Percentiles rank a stretch among this genome's conserved stretches.
Conservation (phyloP, 495 filamentous ascomycete genomes). For the Astrocystis sublimbata region DNA sequence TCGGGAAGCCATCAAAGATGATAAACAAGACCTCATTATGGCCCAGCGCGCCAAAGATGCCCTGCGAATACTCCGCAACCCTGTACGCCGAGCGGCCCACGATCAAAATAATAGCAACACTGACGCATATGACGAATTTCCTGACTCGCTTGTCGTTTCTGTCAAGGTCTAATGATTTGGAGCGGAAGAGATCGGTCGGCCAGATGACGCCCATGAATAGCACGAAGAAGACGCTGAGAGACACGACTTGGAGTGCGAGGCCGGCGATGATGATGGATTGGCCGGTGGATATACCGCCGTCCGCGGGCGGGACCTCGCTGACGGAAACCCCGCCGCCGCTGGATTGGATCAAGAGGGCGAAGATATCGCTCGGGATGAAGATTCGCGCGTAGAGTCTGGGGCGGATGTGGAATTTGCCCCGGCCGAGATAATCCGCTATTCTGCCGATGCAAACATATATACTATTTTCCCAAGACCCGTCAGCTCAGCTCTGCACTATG, state of each 20-base stretch:
- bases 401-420: slow-evolving; percentile 19
- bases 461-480: too few species aligned
- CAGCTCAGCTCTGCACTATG: too few species aligned
- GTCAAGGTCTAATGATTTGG: background rate
- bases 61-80: slow-evolving; percentile 7
- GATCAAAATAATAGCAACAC: slow-evolving; percentile 9
- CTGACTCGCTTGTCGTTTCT: slow-evolving; percentile 4
- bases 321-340: slow-evolving; percentile 15
- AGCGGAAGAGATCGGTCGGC: slow-evolving; percentile 6
- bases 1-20: slow-evolving; percentile 14
- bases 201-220: slow-evolving; percentile 10
- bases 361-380: slow-evolving; percentile 21
- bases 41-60: slow-evolving; percentile 5
- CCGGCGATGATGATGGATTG: slow-evolving; percentile 14
- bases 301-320: background rate
- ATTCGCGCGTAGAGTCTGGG: slow-evolving; percentile 19
- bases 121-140: background rate
- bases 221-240: slow-evolving; percentile 15
- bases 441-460: slow-evolving; percentile 21
- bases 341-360: slow-evolving; percentile 18
- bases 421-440: slow-evolving; percentile 17
- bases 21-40: slow-evolving; percentile 13
- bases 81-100: slow-evolving; percentile 11
- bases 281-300: slow-evolving; percentile 13
- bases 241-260: slow-evolving; percentile 15